Percentiles rank a stretch among this genome's conserved stretches.
These are phyloP conservation scores for Chrysochromulina tobinii DNA, from an alignment of 78 protist genomes.

Conservation along the genomic window DNA sequence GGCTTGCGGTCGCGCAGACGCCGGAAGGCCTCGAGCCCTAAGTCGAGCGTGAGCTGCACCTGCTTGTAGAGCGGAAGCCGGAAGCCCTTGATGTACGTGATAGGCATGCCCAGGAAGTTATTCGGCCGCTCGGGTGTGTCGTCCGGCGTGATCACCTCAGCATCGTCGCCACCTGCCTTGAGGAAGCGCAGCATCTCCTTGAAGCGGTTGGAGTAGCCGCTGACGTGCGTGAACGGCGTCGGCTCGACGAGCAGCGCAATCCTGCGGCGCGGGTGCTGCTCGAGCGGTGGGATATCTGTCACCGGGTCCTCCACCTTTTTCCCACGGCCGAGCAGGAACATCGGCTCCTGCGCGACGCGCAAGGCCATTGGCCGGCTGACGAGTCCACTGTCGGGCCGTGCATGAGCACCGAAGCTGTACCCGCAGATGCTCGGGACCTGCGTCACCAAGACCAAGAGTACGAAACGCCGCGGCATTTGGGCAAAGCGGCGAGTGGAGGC, in stretches of 20 bases:
- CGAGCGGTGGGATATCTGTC: not conserved
- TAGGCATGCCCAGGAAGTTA: conserved; percentile 5
- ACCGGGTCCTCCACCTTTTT: not conserved
- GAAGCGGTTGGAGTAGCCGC: conserved; percentile 56
- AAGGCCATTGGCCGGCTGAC: too few species aligned
- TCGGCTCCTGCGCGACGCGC: too few species aligned
- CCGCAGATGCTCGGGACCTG: too few species aligned
- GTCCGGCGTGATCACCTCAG: conserved; percentile 18
- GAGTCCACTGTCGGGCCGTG: too few species aligned
- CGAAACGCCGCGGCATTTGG: too few species aligned
- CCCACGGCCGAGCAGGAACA: not conserved
- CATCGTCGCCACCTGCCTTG: not conserved
- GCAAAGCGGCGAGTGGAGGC: too few species aligned
- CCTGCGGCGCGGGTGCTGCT: not conserved
- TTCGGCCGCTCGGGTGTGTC: conserved; percentile 17
- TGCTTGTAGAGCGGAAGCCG: conserved; percentile 23
- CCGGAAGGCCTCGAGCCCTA: not conserved
- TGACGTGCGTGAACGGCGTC: conserved; percentile 53
- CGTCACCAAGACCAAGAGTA: too few species aligned
- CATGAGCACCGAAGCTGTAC: too few species aligned
- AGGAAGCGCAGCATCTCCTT: conserved; percentile 52
- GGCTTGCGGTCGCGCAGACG: not conserved
- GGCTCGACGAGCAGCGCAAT: conserved; percentile 54
- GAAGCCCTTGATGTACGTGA: conserved; percentile 22
- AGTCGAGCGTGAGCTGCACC: conserved; percentile 18